These are phyloP conservation scores for Silene latifolia DNA, from an alignment of 148 eudicot genomes.

Conservation along the genomic window DNA sequence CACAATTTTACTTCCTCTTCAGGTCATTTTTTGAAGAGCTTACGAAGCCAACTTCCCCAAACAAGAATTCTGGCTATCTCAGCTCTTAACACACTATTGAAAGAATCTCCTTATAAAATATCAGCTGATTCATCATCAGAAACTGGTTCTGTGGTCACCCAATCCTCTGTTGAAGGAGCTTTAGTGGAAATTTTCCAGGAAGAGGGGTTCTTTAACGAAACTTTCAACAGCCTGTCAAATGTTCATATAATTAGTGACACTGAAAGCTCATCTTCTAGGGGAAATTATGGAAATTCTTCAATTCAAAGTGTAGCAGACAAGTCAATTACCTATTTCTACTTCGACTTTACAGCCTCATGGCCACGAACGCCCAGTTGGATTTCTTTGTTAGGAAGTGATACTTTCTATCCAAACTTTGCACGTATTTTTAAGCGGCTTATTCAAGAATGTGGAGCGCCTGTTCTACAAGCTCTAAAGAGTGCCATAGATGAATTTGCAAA, in stretches of 20 bases:
- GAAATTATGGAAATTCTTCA: conserved; percentile 67
- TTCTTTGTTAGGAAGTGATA: conserved; percentile 85
- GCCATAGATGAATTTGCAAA: conserved; percentile 71
- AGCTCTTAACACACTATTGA: conserved; percentile 86
- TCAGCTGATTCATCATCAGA: conserved; percentile 38
- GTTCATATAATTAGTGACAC: conserved; percentile 80
- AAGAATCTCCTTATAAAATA: conserved; percentile 85
- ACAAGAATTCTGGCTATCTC: conserved; percentile 94
- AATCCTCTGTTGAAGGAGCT: conserved; percentile 82
- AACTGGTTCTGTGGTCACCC: conserved; percentile 33
- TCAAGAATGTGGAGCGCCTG: conserved; percentile 96
- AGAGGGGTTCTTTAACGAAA: conserved; percentile 87
- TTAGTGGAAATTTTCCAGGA: conserved; percentile 72
- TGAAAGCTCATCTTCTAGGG: conserved; percentile 64
- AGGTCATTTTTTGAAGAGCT: conserved; percentile 93
- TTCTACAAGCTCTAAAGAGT: conserved; percentile 53
- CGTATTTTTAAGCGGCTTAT: conserved; percentile 84
- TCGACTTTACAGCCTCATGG: conserved; percentile 96
- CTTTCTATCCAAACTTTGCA: conserved; percentile 92
- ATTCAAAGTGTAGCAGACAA: conserved; percentile 96
- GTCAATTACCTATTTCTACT: conserved; percentile 93
- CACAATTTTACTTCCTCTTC: conserved; percentile 26
- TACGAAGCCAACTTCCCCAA: conserved; percentile 96
- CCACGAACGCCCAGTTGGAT: conserved; percentile 99
- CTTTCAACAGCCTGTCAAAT: conserved; percentile 82